Evolutionary conservation across 768 basidiomycete genomes (phyloP).

Genomic region (Xerocomus brunneocitrinus): DNA sequence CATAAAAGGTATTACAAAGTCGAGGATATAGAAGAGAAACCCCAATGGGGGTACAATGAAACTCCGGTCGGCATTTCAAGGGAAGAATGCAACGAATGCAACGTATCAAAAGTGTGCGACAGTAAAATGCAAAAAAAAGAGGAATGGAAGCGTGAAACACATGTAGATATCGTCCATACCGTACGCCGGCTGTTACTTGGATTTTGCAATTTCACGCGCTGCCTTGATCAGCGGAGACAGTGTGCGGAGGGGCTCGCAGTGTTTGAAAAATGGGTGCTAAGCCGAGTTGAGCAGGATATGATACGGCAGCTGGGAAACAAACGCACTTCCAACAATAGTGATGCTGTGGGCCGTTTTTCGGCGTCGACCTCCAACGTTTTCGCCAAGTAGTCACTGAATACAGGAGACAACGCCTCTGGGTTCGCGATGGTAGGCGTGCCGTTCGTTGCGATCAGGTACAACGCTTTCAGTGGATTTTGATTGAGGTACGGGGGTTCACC

Average conservation of each 20-base stretch:
- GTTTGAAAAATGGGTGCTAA: slow-evolving; percentile 84
- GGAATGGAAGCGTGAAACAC: neutral
- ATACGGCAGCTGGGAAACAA: neutral
- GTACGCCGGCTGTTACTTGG: slow-evolving; percentile 27
- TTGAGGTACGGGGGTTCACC: slow-evolving; percentile 96
- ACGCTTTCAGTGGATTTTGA: slow-evolving; percentile 93
- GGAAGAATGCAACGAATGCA: slow-evolving; percentile 14
- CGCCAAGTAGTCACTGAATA: slow-evolving; percentile 87
- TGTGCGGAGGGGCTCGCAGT: slow-evolving; percentile 82
- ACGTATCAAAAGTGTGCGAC: slow-evolving; percentile 11
- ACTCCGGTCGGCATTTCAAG: slow-evolving; percentile 11
- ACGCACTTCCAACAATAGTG: slow-evolving; percentile 69
- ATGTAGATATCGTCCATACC: slow-evolving; percentile 15
- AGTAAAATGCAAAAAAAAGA: slow-evolving; percentile 16
- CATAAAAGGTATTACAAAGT: slow-evolving; percentile 30
- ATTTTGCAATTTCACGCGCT: slow-evolving; percentile 79
- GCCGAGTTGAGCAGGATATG: slow-evolving; percentile 1
- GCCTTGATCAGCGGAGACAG: slow-evolving; percentile 89
- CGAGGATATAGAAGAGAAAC: slow-evolving; percentile 24
- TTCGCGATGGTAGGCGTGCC: slow-evolving; percentile 96
- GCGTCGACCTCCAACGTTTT: slow-evolving; percentile 91
- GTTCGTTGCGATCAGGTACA: slow-evolving; percentile 97
- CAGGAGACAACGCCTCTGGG: slow-evolving; percentile 66
- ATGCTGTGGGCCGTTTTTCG: slow-evolving; percentile 87
- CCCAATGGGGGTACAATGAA: slow-evolving; percentile 4